Conservation (phyloP, 164 flowering plant species). For the Chloranthus sessilifolius region DNA sequence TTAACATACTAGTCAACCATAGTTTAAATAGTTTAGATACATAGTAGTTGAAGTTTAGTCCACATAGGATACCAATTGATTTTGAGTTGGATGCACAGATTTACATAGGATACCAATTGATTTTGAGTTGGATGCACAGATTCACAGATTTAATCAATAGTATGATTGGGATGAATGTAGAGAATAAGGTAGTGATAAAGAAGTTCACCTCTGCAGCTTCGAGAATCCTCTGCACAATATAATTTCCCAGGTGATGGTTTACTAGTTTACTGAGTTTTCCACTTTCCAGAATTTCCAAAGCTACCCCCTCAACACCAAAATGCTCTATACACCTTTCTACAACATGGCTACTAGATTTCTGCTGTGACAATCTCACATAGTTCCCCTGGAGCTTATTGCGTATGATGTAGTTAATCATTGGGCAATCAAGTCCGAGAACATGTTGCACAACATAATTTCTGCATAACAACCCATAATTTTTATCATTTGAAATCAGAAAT, state of each 20-base stretch:
- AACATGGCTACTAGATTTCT: slow-evolving; percentile 3
- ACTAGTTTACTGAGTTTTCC: background rate
- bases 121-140: too few relatives aligned
- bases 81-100: too few relatives aligned
- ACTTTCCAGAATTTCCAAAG: background rate
- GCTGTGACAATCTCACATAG: background rate
- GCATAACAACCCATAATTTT: background rate
- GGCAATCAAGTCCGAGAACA: background rate
- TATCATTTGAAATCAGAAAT: too few relatives aligned
- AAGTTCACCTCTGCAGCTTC: background rate
- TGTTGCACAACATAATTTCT: slow-evolving; percentile 4
- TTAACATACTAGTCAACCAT: too few relatives aligned
- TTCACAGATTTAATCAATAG: too few relatives aligned
- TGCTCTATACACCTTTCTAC: background rate
- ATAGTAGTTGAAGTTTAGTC: too few relatives aligned
- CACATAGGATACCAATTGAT: too few relatives aligned
- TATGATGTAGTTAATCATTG: background rate
- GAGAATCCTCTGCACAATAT: slow-evolving; percentile 1
- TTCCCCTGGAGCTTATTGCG: background rate
- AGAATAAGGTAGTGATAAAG: too few relatives aligned
- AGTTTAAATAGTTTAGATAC: too few relatives aligned
- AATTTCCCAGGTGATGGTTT: background rate
- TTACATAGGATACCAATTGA: too few relatives aligned
- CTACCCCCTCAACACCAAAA: background rate
- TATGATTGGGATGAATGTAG: too few relatives aligned